phyloP scores from a whole-genome alignment of 345 rosid genomes.

The Psidium friedrichsthalianum region DNA sequence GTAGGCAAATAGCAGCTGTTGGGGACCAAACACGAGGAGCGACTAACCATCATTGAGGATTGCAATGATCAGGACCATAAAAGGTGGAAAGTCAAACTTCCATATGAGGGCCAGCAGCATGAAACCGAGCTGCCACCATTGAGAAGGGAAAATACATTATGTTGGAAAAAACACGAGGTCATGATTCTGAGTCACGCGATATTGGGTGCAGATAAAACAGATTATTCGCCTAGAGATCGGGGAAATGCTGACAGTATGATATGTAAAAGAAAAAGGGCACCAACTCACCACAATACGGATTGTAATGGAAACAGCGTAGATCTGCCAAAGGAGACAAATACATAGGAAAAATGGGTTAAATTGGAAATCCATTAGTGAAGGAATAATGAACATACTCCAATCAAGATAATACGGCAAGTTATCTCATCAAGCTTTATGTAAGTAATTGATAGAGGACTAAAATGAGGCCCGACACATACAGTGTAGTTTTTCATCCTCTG shows the following conservation, averaged over 20 bases:
- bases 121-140: slow-evolving; percentile 74
- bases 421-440: not conserved
- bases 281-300: slow-evolving; percentile 95
- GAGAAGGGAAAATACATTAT: not conserved
- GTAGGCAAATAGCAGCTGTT: not conserved
- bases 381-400: not conserved
- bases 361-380: not conserved
- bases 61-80: slow-evolving; percentile 98
- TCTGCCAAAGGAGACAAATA: slow-evolving; percentile 28
- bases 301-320: slow-evolving; percentile 96
- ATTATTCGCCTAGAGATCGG: not conserved
- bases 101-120: slow-evolving; percentile 96
- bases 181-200: not conserved
- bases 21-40: not conserved
- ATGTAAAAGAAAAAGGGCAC: not conserved
- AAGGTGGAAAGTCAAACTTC: slow-evolving; percentile 97
- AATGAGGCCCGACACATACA: slow-evolving; percentile 20
- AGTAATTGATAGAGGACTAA: not conserved
- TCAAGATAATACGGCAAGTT: not conserved
- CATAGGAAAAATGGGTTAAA: slow-evolving; percentile 3
- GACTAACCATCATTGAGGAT: slow-evolving; percentile 91
- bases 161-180: not conserved
- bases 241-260: not conserved
- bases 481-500: slow-evolving; percentile 99
- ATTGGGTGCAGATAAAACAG: not conserved